Evolutionary conservation across 2,329 filamentous ascomycete species (phyloP).

Genomic region (Aaosphaeria pasadenensis): DNA sequence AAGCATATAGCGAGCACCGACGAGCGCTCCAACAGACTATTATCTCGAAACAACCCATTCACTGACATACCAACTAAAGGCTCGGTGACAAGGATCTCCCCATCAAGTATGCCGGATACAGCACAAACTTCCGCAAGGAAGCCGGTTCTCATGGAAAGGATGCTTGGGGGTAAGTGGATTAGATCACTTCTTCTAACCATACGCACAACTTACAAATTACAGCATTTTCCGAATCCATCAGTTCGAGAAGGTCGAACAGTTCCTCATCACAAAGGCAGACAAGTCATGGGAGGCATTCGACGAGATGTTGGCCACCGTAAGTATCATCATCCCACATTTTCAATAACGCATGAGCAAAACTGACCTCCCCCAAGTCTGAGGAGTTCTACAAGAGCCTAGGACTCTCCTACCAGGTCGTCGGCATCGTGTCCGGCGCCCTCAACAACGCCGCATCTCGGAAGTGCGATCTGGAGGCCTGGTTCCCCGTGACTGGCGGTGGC

Average conservation of each 20-base stretch:
- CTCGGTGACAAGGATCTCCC: slow-evolving; percentile 79
- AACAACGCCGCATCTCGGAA: slow-evolving; percentile 67
- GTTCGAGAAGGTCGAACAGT: slow-evolving; percentile 67
- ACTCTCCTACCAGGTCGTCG: slow-evolving; percentile 86
- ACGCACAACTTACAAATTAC: background rate
- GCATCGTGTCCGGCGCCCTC: slow-evolving; percentile 92
- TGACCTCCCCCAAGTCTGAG: slow-evolving; percentile 61
- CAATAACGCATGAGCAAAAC: slow-evolving; percentile 64
- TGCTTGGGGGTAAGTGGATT: slow-evolving; percentile 67
- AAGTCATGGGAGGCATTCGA: slow-evolving; percentile 88
- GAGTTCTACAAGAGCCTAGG: slow-evolving; percentile 91
- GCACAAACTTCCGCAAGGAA: slow-evolving; percentile 93
- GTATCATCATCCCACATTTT: background rate
- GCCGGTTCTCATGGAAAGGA: slow-evolving; percentile 89
- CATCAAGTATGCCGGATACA: slow-evolving; percentile 85
- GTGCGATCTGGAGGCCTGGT: slow-evolving; percentile 90
- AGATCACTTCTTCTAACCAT: background rate
- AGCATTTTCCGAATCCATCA: slow-evolving; percentile 92
- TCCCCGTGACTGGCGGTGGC: slow-evolving; percentile 54
- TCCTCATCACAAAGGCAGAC: slow-evolving; percentile 67
- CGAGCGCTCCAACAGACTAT: too few relatives aligned
- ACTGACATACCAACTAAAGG: background rate
- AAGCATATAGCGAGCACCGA: too few relatives aligned
- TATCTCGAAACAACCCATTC: too few relatives aligned
- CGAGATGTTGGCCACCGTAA: slow-evolving; percentile 37